These are phyloP conservation scores for Tolypocladium amazonense DNA, from an alignment of 2,329 filamentous ascomycete species.

Conservation along the genomic window DNA sequence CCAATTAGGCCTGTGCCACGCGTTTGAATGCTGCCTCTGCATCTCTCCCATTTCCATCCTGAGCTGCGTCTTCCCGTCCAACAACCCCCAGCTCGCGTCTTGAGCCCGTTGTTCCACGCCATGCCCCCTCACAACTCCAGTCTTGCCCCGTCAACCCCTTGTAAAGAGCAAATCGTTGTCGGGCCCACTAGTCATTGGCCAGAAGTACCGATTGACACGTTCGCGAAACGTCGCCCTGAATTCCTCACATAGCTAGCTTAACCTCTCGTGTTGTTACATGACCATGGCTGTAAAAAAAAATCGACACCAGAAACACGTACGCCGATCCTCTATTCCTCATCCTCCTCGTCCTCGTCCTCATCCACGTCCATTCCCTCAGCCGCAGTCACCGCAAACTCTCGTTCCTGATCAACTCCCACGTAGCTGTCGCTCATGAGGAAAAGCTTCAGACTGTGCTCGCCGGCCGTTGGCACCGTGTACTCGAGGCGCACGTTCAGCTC, in stretches of 20 bases:
- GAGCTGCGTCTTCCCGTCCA: background rate
- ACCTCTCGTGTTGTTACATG: background rate
- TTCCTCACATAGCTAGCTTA: background rate
- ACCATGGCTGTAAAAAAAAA: background rate
- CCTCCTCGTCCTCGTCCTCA: conserved; percentile 67
- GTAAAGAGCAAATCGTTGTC: conserved; percentile 12
- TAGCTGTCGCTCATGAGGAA: conserved; percentile 98
- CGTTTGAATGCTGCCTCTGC: background rate
- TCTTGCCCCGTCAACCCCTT: conserved; percentile 17
- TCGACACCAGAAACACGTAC: background rate
- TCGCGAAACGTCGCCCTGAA: background rate
- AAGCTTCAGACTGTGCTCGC: conserved; percentile 78
- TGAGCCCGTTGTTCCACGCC: conserved; percentile 16
- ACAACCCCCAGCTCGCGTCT: conserved; percentile 5
- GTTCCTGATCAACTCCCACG: conserved; percentile 92
- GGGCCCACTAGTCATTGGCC: conserved; percentile 8
- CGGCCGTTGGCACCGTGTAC: conserved; percentile 75
- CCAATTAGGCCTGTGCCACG: background rate
- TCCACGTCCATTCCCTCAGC: conserved; percentile 95
- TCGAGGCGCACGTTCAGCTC: conserved; percentile 73
- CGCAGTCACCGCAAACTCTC: conserved; percentile 73
- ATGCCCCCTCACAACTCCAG: conserved; percentile 17
- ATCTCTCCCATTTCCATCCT: conserved; percentile 2
- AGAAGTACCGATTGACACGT: background rate
- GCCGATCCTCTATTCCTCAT: conserved; percentile 16